A percentile compares a stretch with the other conserved stretches of the same genome.
Evolutionary conservation across 2,329 filamentous ascomycete species (phyloP).

Genomic region (Cladosporium colombiae): DNA sequence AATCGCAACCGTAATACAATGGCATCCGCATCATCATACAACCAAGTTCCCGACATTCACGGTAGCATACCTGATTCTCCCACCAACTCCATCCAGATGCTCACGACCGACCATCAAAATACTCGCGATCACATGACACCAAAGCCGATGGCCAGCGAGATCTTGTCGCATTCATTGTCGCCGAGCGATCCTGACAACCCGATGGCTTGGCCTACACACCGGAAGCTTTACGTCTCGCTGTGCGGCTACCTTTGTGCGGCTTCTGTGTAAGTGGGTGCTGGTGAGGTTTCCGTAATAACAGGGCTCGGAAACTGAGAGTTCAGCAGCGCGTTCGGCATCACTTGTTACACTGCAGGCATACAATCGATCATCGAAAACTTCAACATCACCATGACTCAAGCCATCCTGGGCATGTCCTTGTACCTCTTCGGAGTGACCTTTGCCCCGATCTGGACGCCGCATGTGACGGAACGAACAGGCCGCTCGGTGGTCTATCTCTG

Average conservation of each 20-base stretch:
- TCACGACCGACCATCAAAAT: not conserved
- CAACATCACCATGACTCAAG: constrained; percentile 10
- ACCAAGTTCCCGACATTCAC: not conserved
- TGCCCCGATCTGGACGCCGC: constrained; percentile 65
- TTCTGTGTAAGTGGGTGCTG: constrained; percentile 19
- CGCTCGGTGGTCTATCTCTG: constrained; percentile 54
- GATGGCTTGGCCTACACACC: constrained; percentile 23
- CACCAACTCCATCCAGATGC: not conserved
- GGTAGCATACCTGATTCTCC: not conserved
- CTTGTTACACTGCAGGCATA: constrained; percentile 19
- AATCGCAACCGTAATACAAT: not conserved
- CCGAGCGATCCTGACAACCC: constrained; percentile 22
- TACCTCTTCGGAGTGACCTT: constrained; percentile 65
- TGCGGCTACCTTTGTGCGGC: constrained; percentile 19
- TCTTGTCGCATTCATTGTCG: constrained; percentile 20
- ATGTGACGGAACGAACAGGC: constrained; percentile 60
- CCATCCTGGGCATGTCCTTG: constrained; percentile 30
- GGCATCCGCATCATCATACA: not conserved
- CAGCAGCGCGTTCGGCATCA: constrained; percentile 22
- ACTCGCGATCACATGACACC: not conserved
- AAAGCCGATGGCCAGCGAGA: constrained; percentile 17
- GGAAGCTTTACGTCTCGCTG: constrained; percentile 20
- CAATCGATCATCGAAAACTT: constrained; percentile 21
- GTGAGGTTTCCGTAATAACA: too few species aligned
- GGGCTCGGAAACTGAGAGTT: not conserved